These are phyloP conservation scores for Lactarius akahatsu DNA, from an alignment of 768 basidiomycete species.

Conservation along the genomic window DNA sequence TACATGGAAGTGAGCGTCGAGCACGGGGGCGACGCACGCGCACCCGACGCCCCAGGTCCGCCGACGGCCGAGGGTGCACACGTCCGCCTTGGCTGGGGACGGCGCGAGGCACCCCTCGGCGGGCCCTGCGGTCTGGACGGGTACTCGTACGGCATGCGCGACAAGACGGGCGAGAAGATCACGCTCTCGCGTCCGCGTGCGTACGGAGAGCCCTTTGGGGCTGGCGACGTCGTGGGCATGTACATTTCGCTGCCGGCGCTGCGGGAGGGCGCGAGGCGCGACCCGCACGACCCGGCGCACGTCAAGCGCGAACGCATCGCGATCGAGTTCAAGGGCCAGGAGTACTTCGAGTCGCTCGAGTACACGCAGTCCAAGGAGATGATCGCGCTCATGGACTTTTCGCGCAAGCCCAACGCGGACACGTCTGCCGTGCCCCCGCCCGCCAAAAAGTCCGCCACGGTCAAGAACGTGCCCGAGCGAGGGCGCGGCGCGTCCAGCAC, in stretches of 20 bases:
- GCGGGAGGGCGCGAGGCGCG: constrained; percentile 55
- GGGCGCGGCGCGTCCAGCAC: constrained; percentile 42
- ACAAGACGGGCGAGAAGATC: constrained; percentile 91
- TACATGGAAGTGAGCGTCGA: constrained; percentile 89
- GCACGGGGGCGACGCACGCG: constrained; percentile 65
- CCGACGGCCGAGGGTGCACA: constrained; percentile 60
- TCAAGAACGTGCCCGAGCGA: constrained; percentile 66
- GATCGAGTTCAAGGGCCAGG: constrained; percentile 95
- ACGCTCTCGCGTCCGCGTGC: constrained; percentile 76
- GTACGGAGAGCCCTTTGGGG: constrained; percentile 70
- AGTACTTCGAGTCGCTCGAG: constrained; percentile 93
- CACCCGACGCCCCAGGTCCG: constrained; percentile 45
- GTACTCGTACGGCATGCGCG: constrained; percentile 88
- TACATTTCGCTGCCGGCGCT: constrained; percentile 83
- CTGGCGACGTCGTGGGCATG: constrained; percentile 92
- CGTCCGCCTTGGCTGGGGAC: constrained; percentile 87
- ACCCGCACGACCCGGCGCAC: constrained; percentile 77
- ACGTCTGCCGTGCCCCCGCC: constrained; percentile 54
- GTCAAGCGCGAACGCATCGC: constrained; percentile 87
- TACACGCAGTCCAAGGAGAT: constrained; percentile 91
- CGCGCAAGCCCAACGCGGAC: constrained; percentile 29
- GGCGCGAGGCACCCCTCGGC: constrained; percentile 91
- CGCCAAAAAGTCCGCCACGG: constrained; percentile 63
- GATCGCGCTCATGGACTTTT: constrained; percentile 77
- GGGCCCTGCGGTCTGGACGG: constrained; percentile 92